Percentiles rank a stretch among this genome's conserved stretches.
phyloP scores from a whole-genome alignment of 495 filamentous ascomycete species.

The Penicillium turbatum region DNA sequence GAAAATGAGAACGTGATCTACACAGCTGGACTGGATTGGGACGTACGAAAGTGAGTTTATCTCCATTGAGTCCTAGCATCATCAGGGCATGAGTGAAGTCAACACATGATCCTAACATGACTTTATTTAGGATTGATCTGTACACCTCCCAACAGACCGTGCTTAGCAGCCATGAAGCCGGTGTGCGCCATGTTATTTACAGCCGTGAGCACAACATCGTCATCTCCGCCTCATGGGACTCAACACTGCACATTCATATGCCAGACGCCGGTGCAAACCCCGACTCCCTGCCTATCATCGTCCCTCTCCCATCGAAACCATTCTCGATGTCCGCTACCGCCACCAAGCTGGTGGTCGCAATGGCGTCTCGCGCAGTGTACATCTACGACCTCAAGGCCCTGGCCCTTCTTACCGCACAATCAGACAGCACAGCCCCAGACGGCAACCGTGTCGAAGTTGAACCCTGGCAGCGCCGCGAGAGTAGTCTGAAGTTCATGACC shows the following conservation, averaged over 20 bases:
- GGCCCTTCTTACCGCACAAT: conserved; percentile 47
- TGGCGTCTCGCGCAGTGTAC: conserved; percentile 85
- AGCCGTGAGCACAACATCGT: conserved; percentile 69
- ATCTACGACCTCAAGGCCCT: conserved; percentile 86
- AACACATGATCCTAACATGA: conserved; percentile 5
- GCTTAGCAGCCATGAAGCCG: conserved; percentile 70
- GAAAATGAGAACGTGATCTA: conserved; percentile 73
- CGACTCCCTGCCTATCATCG: conserved; percentile 47
- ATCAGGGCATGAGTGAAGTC: neutral
- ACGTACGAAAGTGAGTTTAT: conserved; percentile 63
- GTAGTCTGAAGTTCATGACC: conserved; percentile 91
- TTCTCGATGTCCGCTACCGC: conserved; percentile 79
- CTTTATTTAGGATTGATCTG: conserved; percentile 60
- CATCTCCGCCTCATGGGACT: conserved; percentile 91
- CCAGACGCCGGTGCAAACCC: conserved; percentile 42
- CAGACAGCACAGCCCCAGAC: conserved; percentile 30
- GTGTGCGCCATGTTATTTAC: conserved; percentile 81
- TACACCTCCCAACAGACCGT: conserved; percentile 64
- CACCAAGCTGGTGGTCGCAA: conserved; percentile 86
- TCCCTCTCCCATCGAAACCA: conserved; percentile 75
- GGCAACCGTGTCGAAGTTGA: conserved; percentile 53
- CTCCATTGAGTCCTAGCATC: neutral
- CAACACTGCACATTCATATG: conserved; percentile 78
- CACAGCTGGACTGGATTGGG: conserved; percentile 78
- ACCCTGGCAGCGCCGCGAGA: conserved; percentile 88